Evolutionary conservation across 768 basidiomycete genomes (phyloP), one percentile per base, ranked within the genome.

Genomic region (Collybiopsis confluens): DNA sequence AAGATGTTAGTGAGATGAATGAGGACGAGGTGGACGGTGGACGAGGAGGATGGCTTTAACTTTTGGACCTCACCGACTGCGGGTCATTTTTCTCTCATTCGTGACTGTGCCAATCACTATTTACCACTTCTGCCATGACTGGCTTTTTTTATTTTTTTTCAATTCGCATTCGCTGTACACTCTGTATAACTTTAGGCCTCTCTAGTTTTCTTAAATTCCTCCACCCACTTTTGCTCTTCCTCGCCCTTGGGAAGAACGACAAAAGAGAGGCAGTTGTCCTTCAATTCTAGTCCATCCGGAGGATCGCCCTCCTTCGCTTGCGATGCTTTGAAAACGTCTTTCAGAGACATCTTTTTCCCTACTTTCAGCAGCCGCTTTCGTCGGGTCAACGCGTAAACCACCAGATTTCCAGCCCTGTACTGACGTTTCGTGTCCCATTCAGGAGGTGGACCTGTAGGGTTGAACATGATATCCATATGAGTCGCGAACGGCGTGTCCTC

Each of bases 331-430:
- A 85, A 86, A 3, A 96, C 86, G 61, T 94, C 90, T 43, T 77
- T 70, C 55, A 98, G 71, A 10, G 87, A 88, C 83, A 96, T 86
- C 66, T 89, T 92, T 71, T 86, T 90, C 13, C 95, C 96, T 4
- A 96, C 82, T 70, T 95, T 99, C 55, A 99, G 72, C 43, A 98
- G 68, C 36, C 92, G 79, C 62, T 81, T 87, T 54, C 79, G 69
- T 56, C 73, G 72, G 10, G 95, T 98, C 63, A 86, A 85, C 30
- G 90, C 90, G 69, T 97, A 98, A 4, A 97, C 75, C 2, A 85
- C 81, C 15, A 98, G 72, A 49, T 81, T 78, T 1, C 73, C 78
- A 18, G 75, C 73, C 2, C 70, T 64, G 61, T 95, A 98, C 67
- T 92, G 82, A 4, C 75, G 73, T 35, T 75, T 78, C 47, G 61